Percentiles rank a stretch among this genome's conserved stretches.
Conservation (phyloP, 2,329 filamentous ascomycete species). For the Fusarium sp. region DNA sequence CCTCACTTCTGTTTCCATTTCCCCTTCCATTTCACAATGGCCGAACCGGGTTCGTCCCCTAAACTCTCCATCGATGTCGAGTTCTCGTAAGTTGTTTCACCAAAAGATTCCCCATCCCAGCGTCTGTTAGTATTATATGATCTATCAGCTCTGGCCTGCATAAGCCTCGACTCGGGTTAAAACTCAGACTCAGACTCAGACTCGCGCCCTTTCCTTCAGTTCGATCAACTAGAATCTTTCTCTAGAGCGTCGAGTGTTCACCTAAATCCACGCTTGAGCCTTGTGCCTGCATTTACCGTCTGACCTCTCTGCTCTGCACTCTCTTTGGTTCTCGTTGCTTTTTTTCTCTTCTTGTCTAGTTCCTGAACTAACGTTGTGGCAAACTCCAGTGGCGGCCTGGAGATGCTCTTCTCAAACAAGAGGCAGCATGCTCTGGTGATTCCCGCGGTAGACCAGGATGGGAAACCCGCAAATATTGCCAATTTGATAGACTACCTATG, state of each 20-base stretch:
- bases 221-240: slow-evolving; percentile 7
- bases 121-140: slow-evolving; percentile 45
- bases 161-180: slow-evolving; percentile 13
- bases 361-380: slow-evolving; percentile 35
- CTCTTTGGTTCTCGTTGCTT: slow-evolving; percentile 14
- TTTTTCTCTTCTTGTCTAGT: slow-evolving; percentile 23
- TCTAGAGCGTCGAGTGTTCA: slow-evolving; percentile 22
- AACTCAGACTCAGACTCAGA: slow-evolving; percentile 3
- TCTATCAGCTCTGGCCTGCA: slow-evolving; percentile 39
- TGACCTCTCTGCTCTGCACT: slow-evolving; percentile 19
- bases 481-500: slow-evolving; percentile 85
- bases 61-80: slow-evolving; percentile 75
- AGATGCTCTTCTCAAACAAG: slow-evolving; percentile 91
- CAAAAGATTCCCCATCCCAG: slow-evolving; percentile 13
- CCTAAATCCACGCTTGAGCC: slow-evolving; percentile 19
- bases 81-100: slow-evolving; percentile 66
- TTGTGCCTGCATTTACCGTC: slow-evolving; percentile 34
- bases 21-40: slow-evolving; percentile 33
- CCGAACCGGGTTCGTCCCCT: slow-evolving; percentile 36
- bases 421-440: slow-evolving; percentile 78
- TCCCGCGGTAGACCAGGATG: slow-evolving; percentile 71
- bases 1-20: slow-evolving; percentile 6
- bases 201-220: slow-evolving; percentile 2
- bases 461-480: slow-evolving; percentile 74
- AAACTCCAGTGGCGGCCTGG: slow-evolving; percentile 80